Base-by-base conservation (phyloP, 108 stramenopile species). In the Stephanodiscus minutulus region DNA sequence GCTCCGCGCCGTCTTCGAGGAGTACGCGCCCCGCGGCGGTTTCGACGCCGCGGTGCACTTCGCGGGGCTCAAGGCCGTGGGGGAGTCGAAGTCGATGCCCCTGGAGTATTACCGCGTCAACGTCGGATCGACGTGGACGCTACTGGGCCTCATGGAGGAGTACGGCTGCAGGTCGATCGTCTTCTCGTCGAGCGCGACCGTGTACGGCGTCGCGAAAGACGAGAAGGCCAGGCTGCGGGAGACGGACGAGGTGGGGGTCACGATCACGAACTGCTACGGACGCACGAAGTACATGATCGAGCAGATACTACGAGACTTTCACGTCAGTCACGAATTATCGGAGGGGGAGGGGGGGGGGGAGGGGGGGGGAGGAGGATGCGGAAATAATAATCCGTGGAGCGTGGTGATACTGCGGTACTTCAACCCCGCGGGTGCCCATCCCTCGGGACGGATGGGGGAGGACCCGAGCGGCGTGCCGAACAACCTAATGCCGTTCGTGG, bases 231-330 rank as follows among this genome's bases (percentile, higher is more conserved):
- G 63, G 22, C 85, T 95, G 83, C 97, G 97, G 55, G 97, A 98
- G 73, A 93, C 92, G 11, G 99, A 98, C 81, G 67, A 85, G 41
- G 89, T 96, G 24, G 97, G 97, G 27, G 65, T 78, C n/a, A 96
- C 96, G 20, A 93, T 95, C 53, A 98, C 99, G 48, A 99, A 99
- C 82, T 96, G 98, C 53, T 99, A 99, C 74, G 99, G 99, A 20
- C 69, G 97, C 54, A 98, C 99, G 35, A 99, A 99, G 82, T 96
- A 95, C 74, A 96, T 99, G 94, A 91, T 99, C 77, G 99, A 99
- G 64, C 97, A 97, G 74, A 96, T 99, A 68, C 82, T 99, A 43
- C 73, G 77, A 15, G 98, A 99, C 70, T 96, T 96, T 75, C 90
- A 92, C 74, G 76, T 81, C 7, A 73, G 66, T 27, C 88, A 88